These are phyloP conservation scores for Psidium friedrichsthalianum DNA, from an alignment of 345 rosid genomes.

Conservation along the genomic window DNA sequence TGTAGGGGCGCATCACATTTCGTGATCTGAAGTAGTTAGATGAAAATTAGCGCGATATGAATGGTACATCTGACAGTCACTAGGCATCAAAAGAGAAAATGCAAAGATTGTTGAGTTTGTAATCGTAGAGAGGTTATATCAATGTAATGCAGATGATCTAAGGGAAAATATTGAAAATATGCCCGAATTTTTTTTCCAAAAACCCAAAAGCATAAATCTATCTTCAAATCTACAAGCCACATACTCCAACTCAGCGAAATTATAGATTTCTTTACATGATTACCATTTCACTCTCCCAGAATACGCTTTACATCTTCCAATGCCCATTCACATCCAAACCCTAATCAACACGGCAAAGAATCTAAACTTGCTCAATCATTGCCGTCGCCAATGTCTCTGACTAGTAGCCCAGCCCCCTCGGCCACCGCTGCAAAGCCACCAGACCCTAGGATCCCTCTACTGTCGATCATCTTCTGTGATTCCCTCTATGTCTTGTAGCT, in stretches of 20 bases:
- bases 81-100: not conserved
- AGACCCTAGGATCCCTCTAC: not conserved
- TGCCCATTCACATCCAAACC: not conserved
- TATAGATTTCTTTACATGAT: not conserved
- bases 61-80: rapidly evolving
- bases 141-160: not conserved
- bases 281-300: not conserved
- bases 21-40: not conserved
- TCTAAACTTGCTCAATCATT: not conserved
- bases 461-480: not conserved
- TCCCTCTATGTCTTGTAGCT: not conserved
- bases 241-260: not conserved
- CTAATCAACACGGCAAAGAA: not conserved
- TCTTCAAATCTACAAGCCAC: not conserved
- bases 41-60: not conserved
- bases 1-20: not conserved
- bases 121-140: no score
- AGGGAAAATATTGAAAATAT: not conserved
- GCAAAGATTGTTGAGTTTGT: not conserved
- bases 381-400: not conserved
- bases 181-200: not conserved
- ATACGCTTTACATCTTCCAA: not conserved
- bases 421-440: rapidly evolving
- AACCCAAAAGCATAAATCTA: not conserved
- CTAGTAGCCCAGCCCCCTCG: not conserved